Evolutionary conservation across 1,284 basidiomycete species (phyloP).

Genomic region (Ustilago esculenta): DNA sequence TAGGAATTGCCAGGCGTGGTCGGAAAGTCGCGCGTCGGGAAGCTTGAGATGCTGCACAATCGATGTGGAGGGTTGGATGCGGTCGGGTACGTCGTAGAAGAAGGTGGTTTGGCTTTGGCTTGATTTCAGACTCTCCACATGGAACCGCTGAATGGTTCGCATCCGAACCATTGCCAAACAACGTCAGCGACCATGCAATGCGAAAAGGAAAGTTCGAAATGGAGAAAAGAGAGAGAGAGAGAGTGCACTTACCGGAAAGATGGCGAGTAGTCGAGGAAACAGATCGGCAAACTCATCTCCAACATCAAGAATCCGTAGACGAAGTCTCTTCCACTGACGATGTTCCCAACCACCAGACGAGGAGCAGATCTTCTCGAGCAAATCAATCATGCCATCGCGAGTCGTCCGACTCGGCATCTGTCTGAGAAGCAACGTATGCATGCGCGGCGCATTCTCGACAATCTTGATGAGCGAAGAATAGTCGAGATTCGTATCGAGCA

Average conservation of each 20-base stretch:
- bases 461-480: constrained; percentile 8
- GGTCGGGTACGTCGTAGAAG: constrained; percentile 10
- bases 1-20: constrained; percentile 21
- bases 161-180: neutral
- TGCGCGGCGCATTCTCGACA: constrained; percentile 1
- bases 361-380: constrained; percentile 9
- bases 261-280: constrained; percentile 13
- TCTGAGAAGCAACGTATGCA: constrained; percentile 19
- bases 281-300: constrained; percentile 25
- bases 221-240: neutral
- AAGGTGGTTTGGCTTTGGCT: constrained; percentile 14
- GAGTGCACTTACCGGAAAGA: constrained; percentile 11
- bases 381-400: constrained; percentile 12
- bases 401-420: constrained; percentile 21
- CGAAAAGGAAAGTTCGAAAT: neutral
- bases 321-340: constrained; percentile 12
- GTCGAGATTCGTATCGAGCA: constrained; percentile 27
- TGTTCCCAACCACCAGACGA: neutral
- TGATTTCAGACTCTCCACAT: constrained; percentile 14
- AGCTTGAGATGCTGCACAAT: constrained; percentile 23
- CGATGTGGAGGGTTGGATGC: neutral
- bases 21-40: constrained; percentile 14
- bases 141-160: constrained; percentile 2
- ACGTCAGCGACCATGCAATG: neutral
- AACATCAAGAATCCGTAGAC: constrained; percentile 15